Conservation (phyloP, 768 basidiomycete genomes). For the Mycena haematopus region DNA sequence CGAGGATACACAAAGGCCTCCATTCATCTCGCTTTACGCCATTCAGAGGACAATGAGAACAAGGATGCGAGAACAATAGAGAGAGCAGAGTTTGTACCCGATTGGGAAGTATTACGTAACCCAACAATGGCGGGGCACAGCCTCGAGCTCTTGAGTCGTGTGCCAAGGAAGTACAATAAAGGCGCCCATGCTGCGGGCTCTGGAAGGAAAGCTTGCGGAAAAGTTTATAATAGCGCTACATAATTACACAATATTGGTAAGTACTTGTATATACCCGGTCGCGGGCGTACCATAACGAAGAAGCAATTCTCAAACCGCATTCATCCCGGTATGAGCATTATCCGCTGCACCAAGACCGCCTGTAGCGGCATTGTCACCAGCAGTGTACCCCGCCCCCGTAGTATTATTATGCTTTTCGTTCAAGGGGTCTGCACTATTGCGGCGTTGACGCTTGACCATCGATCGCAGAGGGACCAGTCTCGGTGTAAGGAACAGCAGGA, state of each 20-base stretch:
- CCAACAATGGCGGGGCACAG: too few relatives aligned
- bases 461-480: constrained; percentile 17
- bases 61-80: constrained; percentile 28
- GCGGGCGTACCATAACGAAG: too few relatives aligned
- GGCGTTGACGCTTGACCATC: constrained; percentile 5
- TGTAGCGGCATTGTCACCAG: constrained; percentile 14
- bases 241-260: neutral
- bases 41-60: constrained; percentile 29
- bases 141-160: too few relatives aligned
- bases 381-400: constrained; percentile 6
- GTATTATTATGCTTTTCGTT: neutral
- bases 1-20: constrained; percentile 18
- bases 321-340: neutral
- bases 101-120: too few relatives aligned
- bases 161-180: too few relatives aligned
- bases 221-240: neutral
- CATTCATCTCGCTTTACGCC: constrained; percentile 22
- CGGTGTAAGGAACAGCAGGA: constrained; percentile 19
- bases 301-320: constrained; percentile 11
- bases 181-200: too few relatives aligned
- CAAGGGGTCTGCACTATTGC: neutral
- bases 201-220: too few relatives aligned
- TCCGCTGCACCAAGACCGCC: constrained; percentile 12
- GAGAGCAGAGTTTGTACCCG: too few relatives aligned
- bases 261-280: too few relatives aligned